Percentiles rank a stretch among this genome's conserved stretches.
phyloP scores from a whole-genome alignment of 163 green algal genomes.

The Scenedesmus sp. region DNA sequence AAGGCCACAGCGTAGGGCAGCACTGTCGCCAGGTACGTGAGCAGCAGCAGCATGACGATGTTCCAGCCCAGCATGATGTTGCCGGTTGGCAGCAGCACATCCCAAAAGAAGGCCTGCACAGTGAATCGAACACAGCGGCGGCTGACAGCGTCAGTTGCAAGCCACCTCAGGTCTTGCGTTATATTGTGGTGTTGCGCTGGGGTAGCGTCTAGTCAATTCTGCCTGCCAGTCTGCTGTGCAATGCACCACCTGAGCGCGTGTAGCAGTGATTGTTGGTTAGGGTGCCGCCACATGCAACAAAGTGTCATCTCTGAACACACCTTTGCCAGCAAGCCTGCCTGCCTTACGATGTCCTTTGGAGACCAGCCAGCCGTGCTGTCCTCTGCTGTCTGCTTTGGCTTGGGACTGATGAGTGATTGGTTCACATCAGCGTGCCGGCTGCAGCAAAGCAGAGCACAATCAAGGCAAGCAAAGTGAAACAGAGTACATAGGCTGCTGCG shows the following conservation, averaged over 20 bases:
- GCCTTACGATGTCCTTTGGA: not conserved
- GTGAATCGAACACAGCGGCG: too few relatives aligned
- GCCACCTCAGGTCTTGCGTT: too few relatives aligned
- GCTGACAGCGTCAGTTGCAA: too few relatives aligned
- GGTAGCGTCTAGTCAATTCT: too few relatives aligned
- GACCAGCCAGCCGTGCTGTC: not conserved
- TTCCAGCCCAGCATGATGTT: conserved; percentile 26
- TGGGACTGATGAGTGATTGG: not conserved
- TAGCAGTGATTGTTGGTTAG: too few relatives aligned
- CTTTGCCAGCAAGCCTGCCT: conserved; percentile 7
- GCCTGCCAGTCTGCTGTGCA: too few relatives aligned
- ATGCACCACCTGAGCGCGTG: too few relatives aligned
- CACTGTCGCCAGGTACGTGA: conserved; percentile 29
- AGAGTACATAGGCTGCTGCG: too few relatives aligned
- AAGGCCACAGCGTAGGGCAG: conserved; percentile 40
- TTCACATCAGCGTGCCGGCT: not conserved
- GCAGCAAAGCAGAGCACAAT: not conserved
- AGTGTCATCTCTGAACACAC: not conserved
- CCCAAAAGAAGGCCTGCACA: conserved; percentile 42
- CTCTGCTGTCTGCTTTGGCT: not conserved
- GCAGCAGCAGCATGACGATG: conserved; percentile 18
- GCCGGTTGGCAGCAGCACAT: conserved; percentile 13
- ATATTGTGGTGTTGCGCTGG: too few relatives aligned
- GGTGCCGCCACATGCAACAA: too few relatives aligned
- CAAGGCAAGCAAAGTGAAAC: too few relatives aligned